Conservation (phyloP, 345 rosid species). For the Odontarrhena argentea region DNA sequence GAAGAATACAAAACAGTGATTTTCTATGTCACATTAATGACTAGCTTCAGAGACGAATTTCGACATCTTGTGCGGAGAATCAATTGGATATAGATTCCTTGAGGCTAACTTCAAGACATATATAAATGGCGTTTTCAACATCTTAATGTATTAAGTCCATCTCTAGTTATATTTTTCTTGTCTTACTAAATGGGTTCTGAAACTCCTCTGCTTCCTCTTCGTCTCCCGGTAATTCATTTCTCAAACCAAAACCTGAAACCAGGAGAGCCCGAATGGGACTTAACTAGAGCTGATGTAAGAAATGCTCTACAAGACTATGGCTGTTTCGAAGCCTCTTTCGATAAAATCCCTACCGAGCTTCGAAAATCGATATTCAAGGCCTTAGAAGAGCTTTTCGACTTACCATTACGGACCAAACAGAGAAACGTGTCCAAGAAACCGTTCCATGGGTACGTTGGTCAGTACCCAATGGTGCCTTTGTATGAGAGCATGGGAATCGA, state of each 20-base stretch:
- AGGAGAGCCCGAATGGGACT: constrained; percentile 51
- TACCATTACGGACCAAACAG: constrained; percentile 55
- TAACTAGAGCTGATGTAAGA: constrained; percentile 42
- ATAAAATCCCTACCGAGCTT: constrained; percentile 44
- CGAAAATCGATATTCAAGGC: constrained; percentile 41
- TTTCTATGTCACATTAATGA: background rate
- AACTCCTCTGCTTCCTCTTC: constrained; percentile 26
- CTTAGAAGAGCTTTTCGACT: constrained; percentile 56
- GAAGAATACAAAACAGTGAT: background rate
- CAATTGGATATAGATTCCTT: constrained; percentile 24
- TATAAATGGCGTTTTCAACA: background rate
- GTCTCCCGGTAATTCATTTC: constrained; percentile 54
- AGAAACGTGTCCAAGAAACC: constrained; percentile 54
- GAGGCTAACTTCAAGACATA: background rate
- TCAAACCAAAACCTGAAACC: constrained; percentile 42
- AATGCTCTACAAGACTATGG: constrained; percentile 61
- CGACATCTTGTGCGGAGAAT: constrained; percentile 29
- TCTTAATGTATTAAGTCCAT: constrained; percentile 1
- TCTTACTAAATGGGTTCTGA: constrained; percentile 47
- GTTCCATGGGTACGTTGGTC: constrained; percentile 61
- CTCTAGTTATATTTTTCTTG: constrained; percentile 7
- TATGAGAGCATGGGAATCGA: constrained; percentile 71
- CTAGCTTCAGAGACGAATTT: constrained; percentile 3
- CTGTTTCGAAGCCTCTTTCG: constrained; percentile 62
- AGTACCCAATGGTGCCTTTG: constrained; percentile 55